Evolutionary conservation across 73 alveolate species (phyloP).

Genomic region (Stentor coeruleus): DNA sequence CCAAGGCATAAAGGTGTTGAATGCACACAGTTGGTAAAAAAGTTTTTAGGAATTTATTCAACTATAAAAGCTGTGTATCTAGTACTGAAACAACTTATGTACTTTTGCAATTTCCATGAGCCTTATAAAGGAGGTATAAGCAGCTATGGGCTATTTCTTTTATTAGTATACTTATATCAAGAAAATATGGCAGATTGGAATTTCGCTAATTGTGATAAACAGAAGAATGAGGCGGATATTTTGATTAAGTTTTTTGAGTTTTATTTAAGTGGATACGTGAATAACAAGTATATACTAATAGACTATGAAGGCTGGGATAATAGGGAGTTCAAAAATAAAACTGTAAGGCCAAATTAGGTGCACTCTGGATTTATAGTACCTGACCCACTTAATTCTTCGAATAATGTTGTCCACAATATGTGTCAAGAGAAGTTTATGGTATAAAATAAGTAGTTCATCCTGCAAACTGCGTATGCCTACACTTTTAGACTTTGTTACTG

Average conservation of each 20-base stretch:
- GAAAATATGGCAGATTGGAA: not conserved
- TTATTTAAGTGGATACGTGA: not conserved
- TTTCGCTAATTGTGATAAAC: not conserved
- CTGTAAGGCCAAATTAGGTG: conserved; percentile 5
- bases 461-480: not conserved
- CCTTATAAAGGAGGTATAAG: not conserved
- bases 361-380: not conserved
- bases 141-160: not conserved
- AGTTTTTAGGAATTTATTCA: not conserved
- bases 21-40: not conserved
- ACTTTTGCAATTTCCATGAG: conserved; percentile 17
- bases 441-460: not conserved
- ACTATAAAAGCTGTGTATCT: not conserved
- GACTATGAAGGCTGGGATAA: not conserved
- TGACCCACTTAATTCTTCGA: conserved; percentile 20
- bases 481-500: not conserved
- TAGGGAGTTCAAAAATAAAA: not conserved
- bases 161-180: not conserved
- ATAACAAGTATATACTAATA: not conserved
- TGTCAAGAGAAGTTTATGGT: not conserved
- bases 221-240: not conserved
- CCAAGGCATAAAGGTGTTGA: not conserved
- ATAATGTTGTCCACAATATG: not conserved
- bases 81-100: conserved; percentile 12
- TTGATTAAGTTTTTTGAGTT: not conserved